Base-by-base conservation (phyloP, 257 asterid species). In the Scutellaria baicalensis region DNA sequence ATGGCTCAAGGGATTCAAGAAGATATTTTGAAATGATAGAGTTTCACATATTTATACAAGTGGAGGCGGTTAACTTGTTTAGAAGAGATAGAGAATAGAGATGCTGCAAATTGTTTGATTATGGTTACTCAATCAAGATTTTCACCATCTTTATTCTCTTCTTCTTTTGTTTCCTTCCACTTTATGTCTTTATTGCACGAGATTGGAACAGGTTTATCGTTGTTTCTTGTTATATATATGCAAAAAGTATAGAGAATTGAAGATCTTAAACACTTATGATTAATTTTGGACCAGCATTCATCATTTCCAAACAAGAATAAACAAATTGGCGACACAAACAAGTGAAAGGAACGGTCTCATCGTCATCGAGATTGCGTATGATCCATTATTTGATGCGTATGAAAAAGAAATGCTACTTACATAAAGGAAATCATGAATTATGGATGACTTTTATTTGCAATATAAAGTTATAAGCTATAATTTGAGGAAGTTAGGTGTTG, bases 1-100 rank as follows among this genome's bases (percentile, higher is more conserved):
- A 81, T 82, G 74, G 75, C 59, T 38, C 8, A 9, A 69, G 76
- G 36, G 75, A 12, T 9, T 7, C n/a, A 39, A 13, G 43, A 21
- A 21, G 50, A 5, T 6, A 9, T 57, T 43, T 44, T 13, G 59
- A 38, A 48, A 10, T 16, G 23, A n/a, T 5, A 45, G 17, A 44
- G 43, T 11, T 44, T 39, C 27, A 10, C 69, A 13, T 12, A 0
- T 63, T 64, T 64, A 64, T 23, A 45, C 17, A 6, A 9, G 56
- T 5, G 18, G 13, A 17, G 1, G 40, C 18, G 18, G 52, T 42
- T 42, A 40, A 61, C 68, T 20, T 51, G 2, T 52, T 21, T 49
- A 1, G 43, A 6, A 6, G 36, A 5, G 12, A 3, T 9, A 21
- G 21, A 2, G 16, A 18, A 6, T 7, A 50, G 33, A 52, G n/a